Conservation (phyloP, 2,329 filamentous ascomycete species). For the Aspergillus melleus region DNA sequence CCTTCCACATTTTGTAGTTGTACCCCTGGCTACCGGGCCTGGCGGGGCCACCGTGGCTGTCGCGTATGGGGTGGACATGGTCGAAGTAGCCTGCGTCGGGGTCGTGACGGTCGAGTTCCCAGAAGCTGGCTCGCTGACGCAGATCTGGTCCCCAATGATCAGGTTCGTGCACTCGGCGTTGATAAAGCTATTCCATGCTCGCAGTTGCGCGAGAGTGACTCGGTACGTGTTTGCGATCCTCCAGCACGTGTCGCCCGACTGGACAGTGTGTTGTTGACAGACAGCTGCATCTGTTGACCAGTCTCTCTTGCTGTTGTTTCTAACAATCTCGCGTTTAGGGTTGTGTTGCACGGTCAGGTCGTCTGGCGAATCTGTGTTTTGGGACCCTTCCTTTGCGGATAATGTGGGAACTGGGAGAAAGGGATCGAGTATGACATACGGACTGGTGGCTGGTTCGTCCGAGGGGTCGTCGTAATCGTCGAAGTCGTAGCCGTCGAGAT, state of each 20-base stretch:
- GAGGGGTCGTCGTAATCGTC: not conserved
- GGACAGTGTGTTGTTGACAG: constrained; percentile 6
- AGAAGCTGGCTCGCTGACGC: constrained; percentile 1
- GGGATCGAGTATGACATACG: not conserved
- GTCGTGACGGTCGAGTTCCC: not conserved
- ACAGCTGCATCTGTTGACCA: not conserved
- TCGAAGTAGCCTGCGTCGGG: not conserved
- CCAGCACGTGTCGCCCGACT: constrained; percentile 1
- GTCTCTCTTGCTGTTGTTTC: not conserved
- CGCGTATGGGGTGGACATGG: constrained; percentile 3
- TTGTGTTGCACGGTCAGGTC: not conserved
- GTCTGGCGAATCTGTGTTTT: not conserved
- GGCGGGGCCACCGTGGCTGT: constrained; percentile 5
- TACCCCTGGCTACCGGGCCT: constrained; percentile 1
- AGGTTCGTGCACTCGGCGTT: constrained; percentile 13
- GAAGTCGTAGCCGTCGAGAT: not conserved
- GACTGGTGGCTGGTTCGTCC: not conserved
- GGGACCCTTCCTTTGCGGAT: not conserved
- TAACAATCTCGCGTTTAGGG: not conserved
- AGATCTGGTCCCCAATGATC: constrained; percentile 7
- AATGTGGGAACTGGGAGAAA: not conserved
- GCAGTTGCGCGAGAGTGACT: constrained; percentile 1
- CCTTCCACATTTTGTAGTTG: constrained; percentile 10
- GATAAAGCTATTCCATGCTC: constrained; percentile 10
- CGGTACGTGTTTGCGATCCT: not conserved